phyloP scores from a whole-genome alignment of 306 rosid genomes.

The Cucurbita maxima region DNA sequence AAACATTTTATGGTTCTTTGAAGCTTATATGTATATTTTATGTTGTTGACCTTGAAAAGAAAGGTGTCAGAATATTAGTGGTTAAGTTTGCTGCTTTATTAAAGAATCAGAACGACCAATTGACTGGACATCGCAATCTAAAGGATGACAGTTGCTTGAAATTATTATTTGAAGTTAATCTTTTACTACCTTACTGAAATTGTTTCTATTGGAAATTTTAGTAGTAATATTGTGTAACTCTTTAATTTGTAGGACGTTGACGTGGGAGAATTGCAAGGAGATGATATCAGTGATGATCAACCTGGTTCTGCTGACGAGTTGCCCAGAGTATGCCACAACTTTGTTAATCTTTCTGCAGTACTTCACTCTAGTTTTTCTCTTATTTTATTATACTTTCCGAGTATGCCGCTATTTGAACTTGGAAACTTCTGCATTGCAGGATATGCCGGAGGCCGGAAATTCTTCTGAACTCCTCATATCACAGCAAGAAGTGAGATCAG shows the following conservation, averaged over 20 bases:
- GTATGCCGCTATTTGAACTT: neutral
- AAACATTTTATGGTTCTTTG: neutral
- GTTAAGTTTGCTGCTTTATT: neutral
- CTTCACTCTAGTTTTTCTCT: neutral
- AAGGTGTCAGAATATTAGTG: neutral
- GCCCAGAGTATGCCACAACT: neutral
- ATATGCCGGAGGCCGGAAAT: constrained; percentile 33
- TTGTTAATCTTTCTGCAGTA: neutral
- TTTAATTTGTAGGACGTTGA: constrained; percentile 1
- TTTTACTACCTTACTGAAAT: neutral
- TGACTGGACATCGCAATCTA: neutral
- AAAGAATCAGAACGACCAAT: neutral
- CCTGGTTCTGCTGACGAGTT: constrained; percentile 2
- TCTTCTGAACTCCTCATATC: constrained; percentile 23
- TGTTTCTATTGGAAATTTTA: neutral
- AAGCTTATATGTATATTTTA: neutral
- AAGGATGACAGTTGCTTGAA: neutral
- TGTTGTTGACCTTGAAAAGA: neutral
- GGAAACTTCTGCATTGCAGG: constrained; percentile 35
- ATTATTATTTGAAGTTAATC: neutral
- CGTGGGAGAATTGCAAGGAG: neutral
- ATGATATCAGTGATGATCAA: constrained; percentile 6
- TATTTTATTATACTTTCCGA: neutral
- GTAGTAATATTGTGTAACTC: neutral
- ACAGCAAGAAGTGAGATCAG: constrained; percentile 32